Base-by-base conservation (phyloP, 805 yeast genomes). In the Dipodascus albidus region DNA sequence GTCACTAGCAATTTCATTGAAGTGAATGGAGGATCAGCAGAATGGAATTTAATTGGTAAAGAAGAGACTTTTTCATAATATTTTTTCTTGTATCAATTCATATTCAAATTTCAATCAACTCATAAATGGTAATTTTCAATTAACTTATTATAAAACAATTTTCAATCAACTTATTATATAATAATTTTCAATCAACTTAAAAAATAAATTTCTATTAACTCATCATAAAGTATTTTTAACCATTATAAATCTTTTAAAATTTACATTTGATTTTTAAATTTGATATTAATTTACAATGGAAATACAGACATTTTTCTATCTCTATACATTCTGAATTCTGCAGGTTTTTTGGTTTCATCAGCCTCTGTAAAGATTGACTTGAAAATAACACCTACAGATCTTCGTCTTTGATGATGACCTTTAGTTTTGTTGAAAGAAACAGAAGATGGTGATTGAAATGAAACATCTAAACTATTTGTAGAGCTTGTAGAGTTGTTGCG, bases 21-120 rank as follows among this genome's bases (percentile, higher is more conserved):
- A 47, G 56, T 67, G 41, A 64, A 67, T 51, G 70, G 70, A 19
- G 62, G 59, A 27, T 57, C 64, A 1, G 68, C 64, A 9, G 70
- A 67, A 51, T 67, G 71, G 71, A 64, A 62, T 52, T 53, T 65
- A 14, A 58, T 66, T 15, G 62, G 58, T 17, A 54, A 52, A 33
- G 58, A 57, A 3, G 53, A 38, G n/a, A 38, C 44, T 17, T 6
- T 38, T 11, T 14, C 44, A 14, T 17, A 11, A 4, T 38, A 19
- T 11, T 38, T 27, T 27, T n/a, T n/a, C n/a, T n/a, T n/a, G n/a
- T n/a, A n/a, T n/a, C n/a, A n/a, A n/a, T n/a, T n/a, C n/a, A n/a
- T n/a, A n/a, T n/a, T n/a, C n/a, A n/a, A n/a, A n/a, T n/a, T n/a
- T n/a, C n/a, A n/a, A n/a, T n/a, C n/a, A n/a, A n/a, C n/a, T n/a